Percentiles rank a stretch among this genome's conserved stretches.
Conservation (phyloP, 371 early-diverging fungal genomes). For the Choanephora cucurbitarum region DNA sequence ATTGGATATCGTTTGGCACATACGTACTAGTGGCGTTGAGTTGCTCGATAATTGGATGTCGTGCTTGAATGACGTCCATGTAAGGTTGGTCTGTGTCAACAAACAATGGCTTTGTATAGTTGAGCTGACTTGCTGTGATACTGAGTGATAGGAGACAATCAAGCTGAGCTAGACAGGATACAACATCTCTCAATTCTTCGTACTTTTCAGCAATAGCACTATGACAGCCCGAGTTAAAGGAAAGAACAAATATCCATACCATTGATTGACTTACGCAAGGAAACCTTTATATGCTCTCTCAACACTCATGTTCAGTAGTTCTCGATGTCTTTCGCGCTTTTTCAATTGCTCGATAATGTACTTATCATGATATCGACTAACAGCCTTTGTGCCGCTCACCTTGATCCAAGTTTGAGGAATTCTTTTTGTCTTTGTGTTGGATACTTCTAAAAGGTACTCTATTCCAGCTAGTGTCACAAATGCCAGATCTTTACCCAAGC, state of each 20-base stretch:
- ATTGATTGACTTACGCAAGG: slow-evolving; percentile 26
- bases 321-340: slow-evolving; percentile 73
- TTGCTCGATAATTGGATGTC: slow-evolving; percentile 67
- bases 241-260: neutral
- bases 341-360: slow-evolving; percentile 63
- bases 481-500: slow-evolving; percentile 42
- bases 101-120: slow-evolving; percentile 74
- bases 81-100: slow-evolving; percentile 31
- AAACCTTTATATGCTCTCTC: slow-evolving; percentile 64
- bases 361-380: slow-evolving; percentile 84
- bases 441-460: slow-evolving; percentile 52
- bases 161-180: slow-evolving; percentile 61
- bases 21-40: slow-evolving; percentile 34
- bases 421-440: slow-evolving; percentile 55
- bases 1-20: slow-evolving; percentile 71
- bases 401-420: slow-evolving; percentile 80
- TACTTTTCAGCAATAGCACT: slow-evolving; percentile 65
- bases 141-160: slow-evolving; percentile 83
- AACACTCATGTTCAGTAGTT: slow-evolving; percentile 49
- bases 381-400: slow-evolving; percentile 77
- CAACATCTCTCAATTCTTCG: slow-evolving; percentile 63
- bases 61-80: slow-evolving; percentile 53
- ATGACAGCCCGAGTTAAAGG: neutral
- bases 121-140: slow-evolving; percentile 58
- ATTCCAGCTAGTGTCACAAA: slow-evolving; percentile 62